phyloP scores from a whole-genome alignment of 345 rosid species.

The Erysimum cheiranthoides region DNA sequence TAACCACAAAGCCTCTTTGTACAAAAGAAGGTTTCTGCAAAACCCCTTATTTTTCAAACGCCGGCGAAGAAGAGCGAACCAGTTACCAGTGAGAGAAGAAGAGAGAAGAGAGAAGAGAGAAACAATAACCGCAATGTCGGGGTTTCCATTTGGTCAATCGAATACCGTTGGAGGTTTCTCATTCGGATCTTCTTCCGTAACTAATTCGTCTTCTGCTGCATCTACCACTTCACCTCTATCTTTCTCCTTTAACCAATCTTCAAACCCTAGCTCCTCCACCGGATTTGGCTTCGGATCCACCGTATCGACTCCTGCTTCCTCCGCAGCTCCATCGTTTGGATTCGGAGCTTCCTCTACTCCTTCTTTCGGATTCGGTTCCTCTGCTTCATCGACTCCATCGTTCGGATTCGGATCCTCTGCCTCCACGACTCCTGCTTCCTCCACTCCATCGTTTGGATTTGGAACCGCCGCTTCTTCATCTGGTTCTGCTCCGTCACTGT shows the following conservation, averaged over 20 bases:
- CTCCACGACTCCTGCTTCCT: constrained; percentile 24
- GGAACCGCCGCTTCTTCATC: constrained; percentile 39
- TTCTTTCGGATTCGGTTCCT: constrained; percentile 43
- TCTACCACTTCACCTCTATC: constrained; percentile 47
- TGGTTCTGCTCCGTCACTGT: constrained; percentile 36
- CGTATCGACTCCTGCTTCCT: constrained; percentile 36
- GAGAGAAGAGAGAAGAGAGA: constrained; percentile 48
- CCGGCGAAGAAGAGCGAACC: constrained; percentile 36
- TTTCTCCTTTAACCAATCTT: constrained; percentile 45
- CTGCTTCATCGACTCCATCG: constrained; percentile 22
- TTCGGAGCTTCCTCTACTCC: constrained; percentile 44
- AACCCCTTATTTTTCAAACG: constrained; percentile 33
- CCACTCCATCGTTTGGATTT: constrained; percentile 37
- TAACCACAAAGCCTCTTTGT: constrained; percentile 17
- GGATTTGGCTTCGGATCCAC: constrained; percentile 47
- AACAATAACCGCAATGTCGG: constrained; percentile 43
- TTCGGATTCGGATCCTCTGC: constrained; percentile 43
- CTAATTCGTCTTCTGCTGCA: constrained; percentile 48
- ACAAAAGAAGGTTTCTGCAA: constrained; percentile 25
- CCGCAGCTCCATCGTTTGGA: constrained; percentile 47
- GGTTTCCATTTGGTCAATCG: constrained; percentile 54
- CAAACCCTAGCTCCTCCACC: constrained; percentile 50
- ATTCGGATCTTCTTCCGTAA: constrained; percentile 52
- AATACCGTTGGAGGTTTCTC: constrained; percentile 42
- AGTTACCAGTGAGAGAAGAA: constrained; percentile 23